Base-by-base conservation (phyloP, 2,329 filamentous ascomycete genomes). In the Sordariomycetes sp. region DNA sequence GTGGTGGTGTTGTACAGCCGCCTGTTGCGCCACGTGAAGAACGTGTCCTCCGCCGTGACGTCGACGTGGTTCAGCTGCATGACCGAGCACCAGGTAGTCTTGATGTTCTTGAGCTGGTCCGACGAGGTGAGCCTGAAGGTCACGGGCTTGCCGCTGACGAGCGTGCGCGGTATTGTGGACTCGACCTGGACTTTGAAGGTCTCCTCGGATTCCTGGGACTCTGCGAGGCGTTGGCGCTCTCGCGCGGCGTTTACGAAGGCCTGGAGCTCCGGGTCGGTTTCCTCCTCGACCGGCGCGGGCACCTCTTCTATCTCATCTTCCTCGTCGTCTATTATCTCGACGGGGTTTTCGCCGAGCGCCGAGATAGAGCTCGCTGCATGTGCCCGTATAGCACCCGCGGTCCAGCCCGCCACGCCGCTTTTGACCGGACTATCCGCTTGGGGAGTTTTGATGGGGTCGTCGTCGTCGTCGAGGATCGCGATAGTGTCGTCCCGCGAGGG, bases 1-100 rank as follows among this genome's bases (percentile, higher is more conserved):
- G 87, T 92, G 5, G 88, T 89, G n/a, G 81, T 80, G 62, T 88
- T 83, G 67, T 88, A 96, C 3, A 96, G 72, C 60, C 83, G 82
- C 59, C 82, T 82, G 28, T 82, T 80, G 62, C 85, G 86, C 86
- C 89, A 96, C 0, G 89, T 94, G 58, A 97, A 78, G 64, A 94
- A 87, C 20, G 95, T 74, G 1, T 76, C 73, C 4, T 78, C 72
- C 2, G 74, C 70, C 74, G 70, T 79, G 1, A 69, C 69, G 48
- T 57, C 55, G 3, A 53, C n/a, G 46, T 53, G n/a, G 48, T 66
- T 92, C 86, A 58, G 78, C 77, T 14, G 75, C 72, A 64, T 87
- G 82, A 57, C 25, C 46, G 46, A 32, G 28, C 55, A 57, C 89
- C 90, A 97, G 14, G 81, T 82, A 43, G 82, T 69, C 50, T 86